Base-by-base conservation (phyloP, 192 early-diverging fungal genomes). In the Glomus cerebriforme region DNA sequence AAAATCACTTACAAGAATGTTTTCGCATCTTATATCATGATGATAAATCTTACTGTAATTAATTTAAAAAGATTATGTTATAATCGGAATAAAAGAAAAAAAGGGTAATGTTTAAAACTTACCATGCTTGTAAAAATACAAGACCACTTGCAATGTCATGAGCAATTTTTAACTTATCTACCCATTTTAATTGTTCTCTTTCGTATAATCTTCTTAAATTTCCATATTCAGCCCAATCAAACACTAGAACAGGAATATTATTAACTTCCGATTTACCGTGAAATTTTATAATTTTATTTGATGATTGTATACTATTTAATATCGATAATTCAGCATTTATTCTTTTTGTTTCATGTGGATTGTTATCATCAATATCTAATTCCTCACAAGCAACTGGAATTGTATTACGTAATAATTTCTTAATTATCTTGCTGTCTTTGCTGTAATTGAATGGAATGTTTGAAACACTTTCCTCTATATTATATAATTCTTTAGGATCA, bases 191-290 rank as follows among this genome's bases (percentile, higher is more conserved):
- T 17, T 32, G 1, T 7, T 3, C 8, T 6, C 3, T 22, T 62
- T 62, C 26, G 15, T 75, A 75, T 8, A 63, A 24, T 19, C 6
- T 13, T 75, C 19, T 59, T 13, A 75, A 54, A 75, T 59, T 63
- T n/a, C 74, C 74, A 37, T 37, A 22, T 24, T 75, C 74, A 26
- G 74, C 74, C 74, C 74, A 75, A 32, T 75, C 74, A 45, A 75
- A 62, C 6, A 75, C 59, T 12, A 62, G 59, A 7, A 75, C 74
- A 0, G 22, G 2, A 29, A 7, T 0, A 75, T 34, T 59, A n/a
- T 75, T 49, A 39, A 59, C n/a, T 0, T 9, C 7, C 8, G 59
- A 75, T 37, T 35, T 22, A 26, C 74, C 74, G 24, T 75, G 32
- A 63, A 75, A 75, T 35, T 62, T 59, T 13, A 75, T 75, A 3